These are phyloP conservation scores for Camellia japonica DNA, from an alignment of 148 eudicot genomes.

Conservation along the genomic window DNA sequence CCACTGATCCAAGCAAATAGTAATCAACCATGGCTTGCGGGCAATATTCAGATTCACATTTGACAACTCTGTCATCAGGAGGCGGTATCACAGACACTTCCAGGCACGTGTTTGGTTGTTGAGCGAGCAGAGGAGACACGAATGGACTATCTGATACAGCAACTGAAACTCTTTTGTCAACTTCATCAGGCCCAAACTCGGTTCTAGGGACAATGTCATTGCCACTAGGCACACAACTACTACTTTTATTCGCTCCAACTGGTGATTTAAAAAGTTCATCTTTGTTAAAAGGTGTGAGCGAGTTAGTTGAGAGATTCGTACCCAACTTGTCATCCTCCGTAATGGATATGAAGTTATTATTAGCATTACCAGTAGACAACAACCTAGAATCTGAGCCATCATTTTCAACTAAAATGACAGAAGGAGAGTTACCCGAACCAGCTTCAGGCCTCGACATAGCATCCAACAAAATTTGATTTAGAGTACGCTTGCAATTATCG, in stretches of 20 bases:
- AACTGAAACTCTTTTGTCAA: constrained; percentile 18
- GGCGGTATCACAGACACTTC: neutral
- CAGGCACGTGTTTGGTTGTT: constrained; percentile 10
- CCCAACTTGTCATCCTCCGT: neutral
- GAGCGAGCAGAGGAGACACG: neutral
- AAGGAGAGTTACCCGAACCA: constrained; percentile 14
- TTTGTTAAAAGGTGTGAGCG: constrained; percentile 17
- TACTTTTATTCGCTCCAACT: too few relatives aligned
- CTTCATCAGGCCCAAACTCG: constrained; percentile 44
- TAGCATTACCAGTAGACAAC: neutral
- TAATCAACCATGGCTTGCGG: constrained; percentile 52
- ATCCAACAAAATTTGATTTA: constrained; percentile 37
- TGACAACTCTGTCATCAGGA: constrained; percentile 9
- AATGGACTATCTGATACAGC: neutral
- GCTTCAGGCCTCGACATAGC: constrained; percentile 14
- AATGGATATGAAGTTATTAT: too few relatives aligned
- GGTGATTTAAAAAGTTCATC: constrained; percentile 5
- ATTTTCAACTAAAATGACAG: constrained; percentile 19
- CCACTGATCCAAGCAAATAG: constrained; percentile 5
- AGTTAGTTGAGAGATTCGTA: neutral
- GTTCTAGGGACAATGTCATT: constrained; percentile 32
- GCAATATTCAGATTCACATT: constrained; percentile 35
- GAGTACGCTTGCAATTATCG: constrained; percentile 39
- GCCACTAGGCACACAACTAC: constrained; percentile 34
- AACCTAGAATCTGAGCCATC: neutral